A percentile compares a stretch with the other conserved stretches of the same genome.
Conservation (phyloP, 2,329 filamentous ascomycete species). For the Nemania sp. region DNA sequence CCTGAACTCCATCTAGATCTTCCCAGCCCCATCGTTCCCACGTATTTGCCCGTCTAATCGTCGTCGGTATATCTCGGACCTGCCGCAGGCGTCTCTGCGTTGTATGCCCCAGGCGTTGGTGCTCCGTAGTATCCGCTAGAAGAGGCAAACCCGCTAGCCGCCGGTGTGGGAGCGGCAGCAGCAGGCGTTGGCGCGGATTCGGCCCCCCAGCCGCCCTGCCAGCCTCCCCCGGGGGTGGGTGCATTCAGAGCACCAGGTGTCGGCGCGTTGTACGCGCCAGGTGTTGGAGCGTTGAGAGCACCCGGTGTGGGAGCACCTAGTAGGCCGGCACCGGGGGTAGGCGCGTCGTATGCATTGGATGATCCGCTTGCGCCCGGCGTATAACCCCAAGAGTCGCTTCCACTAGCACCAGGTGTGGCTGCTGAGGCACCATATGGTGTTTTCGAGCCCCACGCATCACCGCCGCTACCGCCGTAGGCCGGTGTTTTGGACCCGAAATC, state of each 20-base stretch:
- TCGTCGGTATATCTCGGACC: slow-evolving; percentile 51
- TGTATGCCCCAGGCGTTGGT: slow-evolving; percentile 50
- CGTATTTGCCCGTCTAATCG: slow-evolving; percentile 40
- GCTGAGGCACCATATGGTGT: slow-evolving; percentile 78
- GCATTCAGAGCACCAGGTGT: slow-evolving; percentile 72
- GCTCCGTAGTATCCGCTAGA: slow-evolving; percentile 62
- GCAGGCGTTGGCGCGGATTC: slow-evolving; percentile 76
- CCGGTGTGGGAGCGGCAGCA: slow-evolving; percentile 75
- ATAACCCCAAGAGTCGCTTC: slow-evolving; percentile 71
- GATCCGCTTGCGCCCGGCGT: slow-evolving; percentile 62
- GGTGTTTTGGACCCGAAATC: slow-evolving; percentile 79
- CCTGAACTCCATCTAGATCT: slow-evolving; percentile 21
- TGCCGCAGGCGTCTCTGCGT: slow-evolving; percentile 50
- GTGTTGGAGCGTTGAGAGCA: slow-evolving; percentile 76
- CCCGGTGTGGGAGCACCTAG: slow-evolving; percentile 70
- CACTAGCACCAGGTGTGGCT: slow-evolving; percentile 69
- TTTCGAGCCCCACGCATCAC: slow-evolving; percentile 77
- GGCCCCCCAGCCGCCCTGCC: slow-evolving; percentile 69
- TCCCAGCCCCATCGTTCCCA: slow-evolving; percentile 32
- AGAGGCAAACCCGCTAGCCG: slow-evolving; percentile 66
- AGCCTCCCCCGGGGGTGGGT: slow-evolving; percentile 75
- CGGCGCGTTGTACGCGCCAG: slow-evolving; percentile 74
- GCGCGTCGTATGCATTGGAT: slow-evolving; percentile 73
- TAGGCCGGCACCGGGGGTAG: slow-evolving; percentile 71
- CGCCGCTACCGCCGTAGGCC: slow-evolving; percentile 63